Percentiles rank a stretch among this genome's conserved stretches.
Evolutionary conservation across 345 rosid species (phyloP).

Genomic region (Citrus australasica): DNA sequence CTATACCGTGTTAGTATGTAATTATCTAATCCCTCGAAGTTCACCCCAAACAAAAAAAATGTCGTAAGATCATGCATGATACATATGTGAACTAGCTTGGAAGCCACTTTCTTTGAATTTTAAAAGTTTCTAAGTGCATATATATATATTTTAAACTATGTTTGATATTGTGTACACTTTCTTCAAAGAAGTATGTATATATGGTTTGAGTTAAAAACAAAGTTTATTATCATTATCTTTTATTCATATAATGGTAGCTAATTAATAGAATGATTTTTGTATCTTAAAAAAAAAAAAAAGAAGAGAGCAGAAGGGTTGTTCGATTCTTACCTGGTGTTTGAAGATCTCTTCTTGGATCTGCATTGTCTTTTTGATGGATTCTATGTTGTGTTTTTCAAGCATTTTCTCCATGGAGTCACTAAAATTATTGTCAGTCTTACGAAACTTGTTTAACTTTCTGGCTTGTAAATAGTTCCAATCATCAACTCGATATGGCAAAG

Average conservation of each 20-base stretch:
- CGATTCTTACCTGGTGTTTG: conserved; percentile 58
- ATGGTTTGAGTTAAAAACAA: too few relatives aligned
- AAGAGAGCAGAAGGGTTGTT: neutral
- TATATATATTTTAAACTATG: neutral
- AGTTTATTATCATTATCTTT: too few relatives aligned
- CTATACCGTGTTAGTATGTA: too few relatives aligned
- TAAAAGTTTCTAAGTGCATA: neutral
- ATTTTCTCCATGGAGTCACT: conserved; percentile 38
- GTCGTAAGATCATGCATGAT: neutral
- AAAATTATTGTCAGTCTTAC: conserved; percentile 13
- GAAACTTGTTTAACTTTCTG: conserved; percentile 20
- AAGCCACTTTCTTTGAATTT: neutral
- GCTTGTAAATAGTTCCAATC: conserved; percentile 28
- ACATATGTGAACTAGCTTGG: neutral
- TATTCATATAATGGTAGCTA: too few relatives aligned
- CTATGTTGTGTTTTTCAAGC: conserved; percentile 42
- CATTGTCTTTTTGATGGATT: conserved; percentile 71
- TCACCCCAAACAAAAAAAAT: too few relatives aligned
- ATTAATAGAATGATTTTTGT: neutral
- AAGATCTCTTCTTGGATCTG: conserved; percentile 74
- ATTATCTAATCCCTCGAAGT: neutral
- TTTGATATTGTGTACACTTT: neutral
- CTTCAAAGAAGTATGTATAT: too few relatives aligned
- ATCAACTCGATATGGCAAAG: conserved; percentile 37
- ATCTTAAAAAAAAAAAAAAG: neutral